A percentile compares a stretch with the other conserved stretches of the same genome.
These are phyloP conservation scores for Syzygium jambos DNA, from an alignment of 345 rosid species.

Conservation along the genomic window DNA sequence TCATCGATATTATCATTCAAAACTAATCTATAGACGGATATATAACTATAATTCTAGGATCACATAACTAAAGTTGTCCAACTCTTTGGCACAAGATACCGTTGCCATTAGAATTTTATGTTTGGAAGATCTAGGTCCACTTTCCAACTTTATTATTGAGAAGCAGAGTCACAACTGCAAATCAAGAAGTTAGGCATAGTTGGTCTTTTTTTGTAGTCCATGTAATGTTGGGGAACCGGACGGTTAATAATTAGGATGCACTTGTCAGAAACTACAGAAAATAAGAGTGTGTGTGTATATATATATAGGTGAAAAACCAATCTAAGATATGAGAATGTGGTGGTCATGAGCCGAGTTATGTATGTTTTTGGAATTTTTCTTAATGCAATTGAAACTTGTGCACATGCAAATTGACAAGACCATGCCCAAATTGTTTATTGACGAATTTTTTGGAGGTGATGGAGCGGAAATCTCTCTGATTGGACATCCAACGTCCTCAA, in stretches of 20 bases:
- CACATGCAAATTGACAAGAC: not conserved
- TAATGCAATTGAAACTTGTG: not conserved
- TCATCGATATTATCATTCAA: too few relatives aligned
- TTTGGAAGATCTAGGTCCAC: not conserved
- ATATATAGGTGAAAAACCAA: not conserved
- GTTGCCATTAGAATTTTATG: not conserved
- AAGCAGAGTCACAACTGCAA: not conserved
- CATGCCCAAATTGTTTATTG: not conserved
- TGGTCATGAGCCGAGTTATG: not conserved
- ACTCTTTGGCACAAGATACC: not conserved
- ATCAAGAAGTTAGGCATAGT: not conserved
- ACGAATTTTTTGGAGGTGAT: not conserved
- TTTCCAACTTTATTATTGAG: not conserved
- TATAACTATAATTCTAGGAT: not conserved
- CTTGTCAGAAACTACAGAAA: not conserved
- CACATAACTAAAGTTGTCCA: not conserved
- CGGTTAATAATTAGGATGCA: not conserved
- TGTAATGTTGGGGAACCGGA: not conserved
- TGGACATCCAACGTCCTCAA: not conserved
- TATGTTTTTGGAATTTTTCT: not conserved
- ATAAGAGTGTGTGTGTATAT: not conserved
- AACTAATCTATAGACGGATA: not conserved
- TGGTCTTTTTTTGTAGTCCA: not conserved
- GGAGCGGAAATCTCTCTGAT: not conserved
- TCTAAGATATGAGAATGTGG: not conserved